These are phyloP conservation scores for Hyaloscypha variabilis DNA, from an alignment of 495 filamentous ascomycete species.

Conservation along the genomic window DNA sequence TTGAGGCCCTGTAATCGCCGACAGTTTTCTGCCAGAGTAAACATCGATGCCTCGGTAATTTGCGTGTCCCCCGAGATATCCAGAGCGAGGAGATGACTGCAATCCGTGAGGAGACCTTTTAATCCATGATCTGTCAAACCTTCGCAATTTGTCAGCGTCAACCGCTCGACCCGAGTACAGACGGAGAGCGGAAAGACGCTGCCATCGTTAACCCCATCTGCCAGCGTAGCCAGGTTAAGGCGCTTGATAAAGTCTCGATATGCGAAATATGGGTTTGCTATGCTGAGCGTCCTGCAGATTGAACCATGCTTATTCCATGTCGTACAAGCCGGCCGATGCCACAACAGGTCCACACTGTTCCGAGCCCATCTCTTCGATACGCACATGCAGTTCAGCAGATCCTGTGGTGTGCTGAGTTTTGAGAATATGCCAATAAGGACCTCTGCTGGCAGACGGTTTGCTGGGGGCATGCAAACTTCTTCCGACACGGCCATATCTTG, in stretches of 20 bases:
- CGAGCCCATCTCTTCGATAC: conserved; percentile 91
- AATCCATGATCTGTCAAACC: conserved; percentile 83
- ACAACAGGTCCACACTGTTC: conserved; percentile 90
- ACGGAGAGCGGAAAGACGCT: conserved; percentile 78
- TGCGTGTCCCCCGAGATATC: conserved; percentile 82
- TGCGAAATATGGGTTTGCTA: conserved; percentile 71
- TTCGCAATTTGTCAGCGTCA: conserved; percentile 91
- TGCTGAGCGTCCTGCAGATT: conserved; percentile 75
- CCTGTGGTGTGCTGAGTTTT: conserved; percentile 71
- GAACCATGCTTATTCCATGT: conserved; percentile 77
- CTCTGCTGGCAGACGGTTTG: conserved; percentile 87
- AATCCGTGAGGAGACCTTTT: conserved; percentile 76
- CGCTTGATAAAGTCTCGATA: conserved; percentile 89
- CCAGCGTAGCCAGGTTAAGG: conserved; percentile 83
- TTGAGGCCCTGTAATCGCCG: conserved; percentile 89
- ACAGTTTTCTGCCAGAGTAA: conserved; percentile 80
- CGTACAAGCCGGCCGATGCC: conserved; percentile 91
- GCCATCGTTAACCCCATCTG: conserved; percentile 80
- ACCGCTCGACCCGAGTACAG: conserved; percentile 89
- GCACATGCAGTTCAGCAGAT: conserved; percentile 86
- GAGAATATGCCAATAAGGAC: conserved; percentile 91
- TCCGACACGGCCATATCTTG: conserved; percentile 66
- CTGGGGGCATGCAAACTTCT: conserved; percentile 66
- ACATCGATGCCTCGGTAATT: conserved; percentile 82
- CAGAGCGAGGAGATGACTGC: conserved; percentile 80